Evolutionary conservation across 257 asterid species (phyloP).

Genomic region (Plantago ovata): DNA sequence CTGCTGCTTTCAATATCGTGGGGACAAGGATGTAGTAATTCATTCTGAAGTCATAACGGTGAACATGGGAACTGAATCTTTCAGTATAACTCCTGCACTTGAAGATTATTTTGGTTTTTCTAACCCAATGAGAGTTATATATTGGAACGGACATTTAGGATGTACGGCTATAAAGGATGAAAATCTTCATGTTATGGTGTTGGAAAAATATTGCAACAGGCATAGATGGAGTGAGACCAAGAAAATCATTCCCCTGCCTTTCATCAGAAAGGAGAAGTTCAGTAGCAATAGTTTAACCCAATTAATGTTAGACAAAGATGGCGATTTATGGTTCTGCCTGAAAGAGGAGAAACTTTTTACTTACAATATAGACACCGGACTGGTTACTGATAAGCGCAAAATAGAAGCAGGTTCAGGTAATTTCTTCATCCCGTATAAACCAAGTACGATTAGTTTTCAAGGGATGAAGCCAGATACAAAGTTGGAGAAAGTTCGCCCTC

Average conservation of each 20-base stretch:
- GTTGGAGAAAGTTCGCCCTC: background rate
- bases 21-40: too few relatives aligned
- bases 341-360: background rate
- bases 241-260: slow-evolving; percentile 21
- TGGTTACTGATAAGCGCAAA: too few relatives aligned
- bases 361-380: background rate
- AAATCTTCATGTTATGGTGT: slow-evolving; percentile 21
- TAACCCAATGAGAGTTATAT: background rate
- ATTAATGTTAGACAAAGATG: slow-evolving; percentile 12
- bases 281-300: background rate
- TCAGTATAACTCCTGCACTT: slow-evolving; percentile 2
- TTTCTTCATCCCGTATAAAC: slow-evolving; percentile 3
- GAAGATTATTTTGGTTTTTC: background rate
- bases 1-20: background rate
- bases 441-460: slow-evolving; percentile 21
- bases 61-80: slow-evolving; percentile 28
- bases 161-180: slow-evolving; percentile 6
- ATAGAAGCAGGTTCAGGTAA: background rate
- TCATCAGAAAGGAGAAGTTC: background rate
- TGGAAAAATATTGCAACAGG: slow-evolving; percentile 25
- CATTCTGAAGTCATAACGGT: slow-evolving; percentile 20
- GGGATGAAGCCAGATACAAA: slow-evolving; percentile 20
- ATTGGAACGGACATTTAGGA: slow-evolving; percentile 32
- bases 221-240: slow-evolving; percentile 22
- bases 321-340: slow-evolving; percentile 26